phyloP scores from a whole-genome alignment of 2,329 filamentous ascomycete species.

The Calonectria honghensis region DNA sequence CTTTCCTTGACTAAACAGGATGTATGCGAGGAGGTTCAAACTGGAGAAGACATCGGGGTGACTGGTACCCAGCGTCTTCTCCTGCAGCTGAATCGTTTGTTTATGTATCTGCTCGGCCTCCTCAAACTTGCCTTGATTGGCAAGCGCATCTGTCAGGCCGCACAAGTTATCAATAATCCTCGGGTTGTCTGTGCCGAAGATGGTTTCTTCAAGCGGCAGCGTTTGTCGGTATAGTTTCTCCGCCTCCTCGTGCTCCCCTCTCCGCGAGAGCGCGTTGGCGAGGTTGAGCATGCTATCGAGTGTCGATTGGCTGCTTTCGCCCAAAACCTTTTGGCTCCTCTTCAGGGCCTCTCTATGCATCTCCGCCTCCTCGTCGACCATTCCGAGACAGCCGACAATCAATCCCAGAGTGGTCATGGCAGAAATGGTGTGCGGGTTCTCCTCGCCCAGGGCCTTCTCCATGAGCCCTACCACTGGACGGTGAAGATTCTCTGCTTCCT shows the following conservation, averaged over 20 bases:
- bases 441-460: neutral
- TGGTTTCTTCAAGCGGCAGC: neutral
- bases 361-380: conserved; percentile 43
- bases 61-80: neutral
- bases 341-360: neutral
- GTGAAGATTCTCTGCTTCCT: conserved; percentile 43
- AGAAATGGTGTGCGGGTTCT: neutral
- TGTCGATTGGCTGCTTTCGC: neutral
- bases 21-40: conserved; percentile 11
- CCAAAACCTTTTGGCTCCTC: neutral
- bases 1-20: conserved; percentile 11
- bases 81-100: neutral
- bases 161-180: conserved; percentile 1
- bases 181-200: conserved; percentile 5
- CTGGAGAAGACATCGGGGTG: conserved; percentile 2
- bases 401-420: conserved; percentile 6
- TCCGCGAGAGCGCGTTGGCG: neutral
- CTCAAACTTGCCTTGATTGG: conserved; percentile 14
- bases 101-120: neutral
- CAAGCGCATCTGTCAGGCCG: neutral
- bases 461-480: neutral
- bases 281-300: conserved; percentile 22
- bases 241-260: conserved; percentile 47
- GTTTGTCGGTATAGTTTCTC: conserved; percentile 29
- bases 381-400: neutral